Conservation (phyloP, 441 rosid species). For the Adansonia rubrostipa region DNA sequence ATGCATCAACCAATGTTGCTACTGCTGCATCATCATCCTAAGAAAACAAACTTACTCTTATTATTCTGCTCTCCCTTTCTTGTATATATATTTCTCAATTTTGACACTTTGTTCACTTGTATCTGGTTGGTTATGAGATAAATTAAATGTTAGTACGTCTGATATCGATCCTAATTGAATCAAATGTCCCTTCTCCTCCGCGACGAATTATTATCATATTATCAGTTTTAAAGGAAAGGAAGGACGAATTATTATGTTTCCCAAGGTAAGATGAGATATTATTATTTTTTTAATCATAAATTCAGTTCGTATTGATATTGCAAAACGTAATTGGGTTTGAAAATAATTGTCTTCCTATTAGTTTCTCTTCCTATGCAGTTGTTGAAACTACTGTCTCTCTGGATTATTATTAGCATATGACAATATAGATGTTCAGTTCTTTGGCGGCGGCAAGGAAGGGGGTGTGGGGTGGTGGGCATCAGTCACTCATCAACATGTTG, state of each 20-base stretch:
- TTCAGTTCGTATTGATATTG: neutral
- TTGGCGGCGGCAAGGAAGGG: too few relatives aligned
- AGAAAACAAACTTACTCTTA: neutral
- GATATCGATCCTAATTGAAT: slow-evolving; percentile 37
- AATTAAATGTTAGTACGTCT: slow-evolving; percentile 35
- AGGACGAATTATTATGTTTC: neutral
- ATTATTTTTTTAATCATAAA: neutral
- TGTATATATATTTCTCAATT: slow-evolving; percentile 34
- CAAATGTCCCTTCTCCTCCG: too few relatives aligned
- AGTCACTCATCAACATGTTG: too few relatives aligned
- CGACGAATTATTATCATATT: neutral
- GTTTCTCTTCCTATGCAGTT: neutral
- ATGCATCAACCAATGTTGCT: slow-evolving; percentile 21
- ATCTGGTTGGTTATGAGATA: slow-evolving; percentile 39
- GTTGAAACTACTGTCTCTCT: too few relatives aligned
- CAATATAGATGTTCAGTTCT: too few relatives aligned
- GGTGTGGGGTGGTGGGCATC: too few relatives aligned
- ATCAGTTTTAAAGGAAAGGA: neutral
- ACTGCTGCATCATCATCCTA: neutral
- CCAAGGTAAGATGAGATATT: neutral
- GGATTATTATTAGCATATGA: too few relatives aligned
- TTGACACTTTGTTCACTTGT: slow-evolving; percentile 46
- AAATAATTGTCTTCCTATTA: neutral
- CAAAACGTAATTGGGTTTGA: neutral
- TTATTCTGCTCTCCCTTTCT: slow-evolving; percentile 18